Percentiles rank a stretch among this genome's conserved stretches.
phyloP scores from a whole-genome alignment of 805 yeast genomes.

The Yarrowia deformans region DNA sequence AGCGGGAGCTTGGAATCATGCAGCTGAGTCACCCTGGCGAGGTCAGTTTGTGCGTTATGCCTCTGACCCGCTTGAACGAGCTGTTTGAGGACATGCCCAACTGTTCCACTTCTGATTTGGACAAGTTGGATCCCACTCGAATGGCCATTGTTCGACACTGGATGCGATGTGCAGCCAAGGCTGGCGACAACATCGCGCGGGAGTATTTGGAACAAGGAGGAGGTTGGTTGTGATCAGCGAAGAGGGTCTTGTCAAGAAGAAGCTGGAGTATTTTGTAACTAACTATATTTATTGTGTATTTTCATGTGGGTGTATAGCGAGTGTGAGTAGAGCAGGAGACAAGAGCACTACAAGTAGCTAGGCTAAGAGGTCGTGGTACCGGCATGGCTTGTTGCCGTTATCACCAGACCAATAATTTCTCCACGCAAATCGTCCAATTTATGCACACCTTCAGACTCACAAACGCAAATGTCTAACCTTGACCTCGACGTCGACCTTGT shows the following conservation, averaged over 20 bases:
- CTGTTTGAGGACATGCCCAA: constrained; percentile 42
- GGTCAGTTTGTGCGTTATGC: constrained; percentile 44
- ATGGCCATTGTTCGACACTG: constrained; percentile 48
- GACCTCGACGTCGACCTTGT: not conserved
- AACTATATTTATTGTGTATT: constrained; percentile 31
- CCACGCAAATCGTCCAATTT: not conserved
- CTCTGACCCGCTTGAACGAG: constrained; percentile 45
- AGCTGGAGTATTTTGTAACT: constrained; percentile 9
- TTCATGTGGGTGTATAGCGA: not conserved
- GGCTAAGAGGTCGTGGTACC: too few species aligned
- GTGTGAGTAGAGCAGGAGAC: too few species aligned
- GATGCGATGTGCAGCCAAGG: constrained; percentile 46
- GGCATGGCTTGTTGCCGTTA: too few species aligned
- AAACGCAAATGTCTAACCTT: constrained; percentile 1
- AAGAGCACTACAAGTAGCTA: too few species aligned
- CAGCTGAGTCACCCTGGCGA: constrained; percentile 47
- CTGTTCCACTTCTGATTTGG: constrained; percentile 42
- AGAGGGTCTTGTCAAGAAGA: too few species aligned
- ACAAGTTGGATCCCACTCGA: constrained; percentile 47
- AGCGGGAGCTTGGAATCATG: constrained; percentile 47
- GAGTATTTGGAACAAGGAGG: constrained; percentile 45
- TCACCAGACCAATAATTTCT: too few species aligned
- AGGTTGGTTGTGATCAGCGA: constrained; percentile 1
- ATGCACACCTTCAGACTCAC: constrained; percentile 12
- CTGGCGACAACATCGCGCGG: constrained; percentile 47